A percentile compares a stretch with the other conserved stretches of the same genome.
phyloP scores from a whole-genome alignment of 2,329 filamentous ascomycete species.

The Thelonectria blattea region DNA sequence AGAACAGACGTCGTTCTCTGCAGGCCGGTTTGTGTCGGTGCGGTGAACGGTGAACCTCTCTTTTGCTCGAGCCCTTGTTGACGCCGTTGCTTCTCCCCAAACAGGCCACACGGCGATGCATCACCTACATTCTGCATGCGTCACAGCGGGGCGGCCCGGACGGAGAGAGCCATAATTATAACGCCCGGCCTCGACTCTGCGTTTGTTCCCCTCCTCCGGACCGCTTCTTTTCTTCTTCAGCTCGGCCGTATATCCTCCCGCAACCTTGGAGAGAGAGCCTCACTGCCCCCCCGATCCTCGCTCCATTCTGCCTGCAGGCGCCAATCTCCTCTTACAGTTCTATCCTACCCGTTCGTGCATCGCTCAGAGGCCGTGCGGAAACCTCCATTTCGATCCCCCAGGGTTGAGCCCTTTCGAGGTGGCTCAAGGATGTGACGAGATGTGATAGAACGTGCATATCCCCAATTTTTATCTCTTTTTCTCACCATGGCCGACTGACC shows the following conservation, averaged over 20 bases:
- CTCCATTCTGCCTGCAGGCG: background rate
- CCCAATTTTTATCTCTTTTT: background rate
- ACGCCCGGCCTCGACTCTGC: background rate
- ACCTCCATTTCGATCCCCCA: background rate
- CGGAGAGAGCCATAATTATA: background rate
- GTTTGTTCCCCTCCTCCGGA: background rate
- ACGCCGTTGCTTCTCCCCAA: background rate
- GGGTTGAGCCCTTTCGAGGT: background rate
- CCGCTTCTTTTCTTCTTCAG: background rate
- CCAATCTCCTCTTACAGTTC: background rate
- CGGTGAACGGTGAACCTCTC: background rate
- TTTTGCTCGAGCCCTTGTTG: background rate
- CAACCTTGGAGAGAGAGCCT: background rate
- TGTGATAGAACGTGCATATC: background rate
- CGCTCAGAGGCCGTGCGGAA: constrained; percentile 3
- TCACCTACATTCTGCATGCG: background rate
- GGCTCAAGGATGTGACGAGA: background rate
- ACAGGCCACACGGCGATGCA: background rate
- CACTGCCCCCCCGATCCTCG: background rate
- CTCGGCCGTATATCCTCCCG: background rate
- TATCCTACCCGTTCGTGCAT: background rate
- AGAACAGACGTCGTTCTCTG: background rate
- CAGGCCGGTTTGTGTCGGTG: background rate
- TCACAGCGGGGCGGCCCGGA: background rate
- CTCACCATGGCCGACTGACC: background rate